These are phyloP conservation scores for Aspergillus ustus DNA, from an alignment of 2,329 filamentous ascomycete species.

Conservation along the genomic window DNA sequence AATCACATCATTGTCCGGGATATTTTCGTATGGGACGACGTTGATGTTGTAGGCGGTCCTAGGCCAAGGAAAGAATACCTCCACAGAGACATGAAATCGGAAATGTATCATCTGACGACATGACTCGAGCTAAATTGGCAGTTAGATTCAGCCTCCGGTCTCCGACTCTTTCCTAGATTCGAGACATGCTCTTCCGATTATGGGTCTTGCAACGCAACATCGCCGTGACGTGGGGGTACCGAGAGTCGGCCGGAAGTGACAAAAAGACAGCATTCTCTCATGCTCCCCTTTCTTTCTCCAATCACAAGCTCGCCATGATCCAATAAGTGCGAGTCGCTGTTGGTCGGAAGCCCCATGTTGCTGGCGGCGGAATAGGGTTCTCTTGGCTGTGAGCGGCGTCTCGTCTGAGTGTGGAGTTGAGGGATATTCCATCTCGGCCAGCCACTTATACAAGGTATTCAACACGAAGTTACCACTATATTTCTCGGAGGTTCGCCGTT, in stretches of 20 bases:
- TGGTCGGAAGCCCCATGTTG: not conserved
- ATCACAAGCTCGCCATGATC: not conserved
- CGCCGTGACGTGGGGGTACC: not conserved
- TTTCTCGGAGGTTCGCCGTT: not conserved
- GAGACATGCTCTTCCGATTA: not conserved
- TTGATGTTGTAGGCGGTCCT: not conserved
- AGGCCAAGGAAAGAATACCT: not conserved
- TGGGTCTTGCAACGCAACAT: not conserved
- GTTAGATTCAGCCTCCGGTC: not conserved
- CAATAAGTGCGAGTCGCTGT: not conserved
- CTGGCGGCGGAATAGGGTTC: not conserved
- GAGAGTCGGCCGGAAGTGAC: not conserved
- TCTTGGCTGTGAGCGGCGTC: not conserved
- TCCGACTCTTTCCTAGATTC: not conserved
- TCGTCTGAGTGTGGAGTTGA: not conserved
- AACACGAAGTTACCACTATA: not conserved
- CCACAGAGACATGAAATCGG: not conserved
- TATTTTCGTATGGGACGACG: not conserved
- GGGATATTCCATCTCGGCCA: not conserved
- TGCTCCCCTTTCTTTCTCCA: not conserved
- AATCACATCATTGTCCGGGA: not conserved
- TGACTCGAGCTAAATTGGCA: not conserved
- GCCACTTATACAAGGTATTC: not conserved
- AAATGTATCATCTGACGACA: not conserved
- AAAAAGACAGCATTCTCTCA: not conserved